Base-by-base conservation (phyloP, 345 rosid genomes). In the Syzygium jambos region DNA sequence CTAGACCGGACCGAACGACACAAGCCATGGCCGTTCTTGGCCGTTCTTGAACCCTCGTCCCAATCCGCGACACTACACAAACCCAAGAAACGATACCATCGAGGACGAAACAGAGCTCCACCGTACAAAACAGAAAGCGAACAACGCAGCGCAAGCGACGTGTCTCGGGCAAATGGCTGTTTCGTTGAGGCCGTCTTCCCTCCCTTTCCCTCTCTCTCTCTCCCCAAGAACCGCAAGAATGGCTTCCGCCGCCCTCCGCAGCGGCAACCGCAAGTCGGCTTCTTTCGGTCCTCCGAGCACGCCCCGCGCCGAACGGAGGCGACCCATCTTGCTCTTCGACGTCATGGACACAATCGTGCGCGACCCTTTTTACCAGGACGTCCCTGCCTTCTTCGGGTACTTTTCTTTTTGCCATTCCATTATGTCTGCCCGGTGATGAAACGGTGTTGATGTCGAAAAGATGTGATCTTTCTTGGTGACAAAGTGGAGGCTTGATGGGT, bases 321-420 rank as follows among this genome's bases (percentile, higher is more conserved):
- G 95, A 83, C 99, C 99, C n/a, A 82, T 97, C 4, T 90, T 97
- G 91, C 98, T 97, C 73, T 96, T 97, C 86, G 98, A 96, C 90
- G 93, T 97, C 86, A 97, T 97, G 99, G 98, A 96, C 94, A 97
- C 98, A 54, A 91, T 96, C 84, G 99, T 97, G 91, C 98, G 97
- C 57, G 99, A 97, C 91, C 99, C 99, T 61, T 97, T 95, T 90
- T 94, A 94, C 92, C 93, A 94, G 21, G 98, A 97, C 78, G 89
- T 97, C 89, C 98, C 99, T 87, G 89, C 94, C 54, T 97, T 96
- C 92, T 97, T 97, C 63, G 93, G 98, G 98, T 97, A 22, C 34
- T 57, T 29, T 29, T 2, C 30, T 3, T 53, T 85, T 86, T 73
- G 61, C 38, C 80, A 9, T 38, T 34, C 80, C 0, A 19, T 23